phyloP scores from a whole-genome alignment of 2,329 filamentous ascomycete species.

The Claviceps quebecensis region DNA sequence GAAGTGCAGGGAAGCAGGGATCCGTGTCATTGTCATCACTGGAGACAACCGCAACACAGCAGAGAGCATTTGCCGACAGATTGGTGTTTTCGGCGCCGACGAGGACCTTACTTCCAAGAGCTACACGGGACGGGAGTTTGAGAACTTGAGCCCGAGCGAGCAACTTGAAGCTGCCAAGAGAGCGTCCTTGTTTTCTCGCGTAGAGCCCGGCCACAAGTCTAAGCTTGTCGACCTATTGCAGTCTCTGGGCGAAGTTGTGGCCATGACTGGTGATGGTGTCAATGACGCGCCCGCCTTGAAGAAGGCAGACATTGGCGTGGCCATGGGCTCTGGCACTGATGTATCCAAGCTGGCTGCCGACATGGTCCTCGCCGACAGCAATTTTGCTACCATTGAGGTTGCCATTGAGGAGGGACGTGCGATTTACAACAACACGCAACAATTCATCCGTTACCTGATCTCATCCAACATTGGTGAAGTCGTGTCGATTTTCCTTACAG shows the following conservation, averaged over 20 bases:
- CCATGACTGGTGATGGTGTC: slow-evolving; percentile 98
- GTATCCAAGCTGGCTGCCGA: slow-evolving; percentile 93
- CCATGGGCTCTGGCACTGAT: slow-evolving; percentile 96
- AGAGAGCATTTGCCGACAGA: slow-evolving; percentile 93
- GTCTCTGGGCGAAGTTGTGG: slow-evolving; percentile 82
- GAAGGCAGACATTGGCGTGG: slow-evolving; percentile 97
- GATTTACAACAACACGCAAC: slow-evolving; percentile 99
- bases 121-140: slow-evolving; percentile 90
- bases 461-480: slow-evolving; percentile 99
- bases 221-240: slow-evolving; percentile 94
- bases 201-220: slow-evolving; percentile 94
- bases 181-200: slow-evolving; percentile 88
- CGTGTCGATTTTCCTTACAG: slow-evolving; percentile 96
- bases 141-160: slow-evolving; percentile 63
- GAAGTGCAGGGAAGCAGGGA: slow-evolving; percentile 85
- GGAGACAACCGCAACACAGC: slow-evolving; percentile 97
- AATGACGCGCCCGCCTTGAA: slow-evolving; percentile 96
- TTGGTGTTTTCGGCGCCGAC: slow-evolving; percentile 72
- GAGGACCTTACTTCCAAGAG: slow-evolving; percentile 87
- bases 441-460: slow-evolving; percentile 98
- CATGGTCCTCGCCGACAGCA: slow-evolving; percentile 97
- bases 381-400: slow-evolving; percentile 94
- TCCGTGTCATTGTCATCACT: slow-evolving; percentile 94
- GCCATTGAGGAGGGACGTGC: slow-evolving; percentile 94
- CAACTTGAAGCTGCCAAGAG: slow-evolving; percentile 72